These are phyloP conservation scores for Fusarium euwallaceae DNA, from an alignment of 2,329 filamentous ascomycete genomes.

Conservation along the genomic window DNA sequence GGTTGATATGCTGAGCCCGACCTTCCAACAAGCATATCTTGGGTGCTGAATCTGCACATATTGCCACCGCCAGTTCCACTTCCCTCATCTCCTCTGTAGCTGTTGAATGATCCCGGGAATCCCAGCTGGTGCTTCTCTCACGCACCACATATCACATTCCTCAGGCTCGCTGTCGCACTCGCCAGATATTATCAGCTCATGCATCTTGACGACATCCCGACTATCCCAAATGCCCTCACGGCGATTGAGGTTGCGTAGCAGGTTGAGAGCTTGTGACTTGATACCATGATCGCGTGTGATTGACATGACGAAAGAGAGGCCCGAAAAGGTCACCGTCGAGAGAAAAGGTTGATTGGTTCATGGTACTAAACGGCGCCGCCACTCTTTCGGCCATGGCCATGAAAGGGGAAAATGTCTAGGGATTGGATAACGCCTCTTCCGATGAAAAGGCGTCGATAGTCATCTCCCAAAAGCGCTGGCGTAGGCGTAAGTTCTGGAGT, in stretches of 20 bases:
- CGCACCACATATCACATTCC: neutral
- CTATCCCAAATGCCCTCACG: constrained; percentile 5
- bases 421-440: neutral
- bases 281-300: neutral
- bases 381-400: neutral
- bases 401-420: neutral
- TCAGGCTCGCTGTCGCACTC: neutral
- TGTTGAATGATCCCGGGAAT: neutral
- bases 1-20: no score
- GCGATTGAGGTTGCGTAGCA: neutral
- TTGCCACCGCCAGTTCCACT: neutral
- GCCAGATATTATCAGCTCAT: neutral
- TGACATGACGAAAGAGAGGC: neutral
- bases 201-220: neutral
- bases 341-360: neutral
- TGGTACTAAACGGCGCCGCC: neutral
- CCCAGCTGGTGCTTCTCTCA: neutral
- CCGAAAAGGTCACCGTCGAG: neutral
- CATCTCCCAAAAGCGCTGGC: neutral
- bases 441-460: neutral
- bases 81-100: neutral
- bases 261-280: neutral
- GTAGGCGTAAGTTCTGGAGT: neutral
- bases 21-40: neutral
- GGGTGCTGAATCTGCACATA: neutral